Base-by-base conservation (phyloP, 768 basidiomycete genomes). In the Termitomyces eurrhizus region DNA sequence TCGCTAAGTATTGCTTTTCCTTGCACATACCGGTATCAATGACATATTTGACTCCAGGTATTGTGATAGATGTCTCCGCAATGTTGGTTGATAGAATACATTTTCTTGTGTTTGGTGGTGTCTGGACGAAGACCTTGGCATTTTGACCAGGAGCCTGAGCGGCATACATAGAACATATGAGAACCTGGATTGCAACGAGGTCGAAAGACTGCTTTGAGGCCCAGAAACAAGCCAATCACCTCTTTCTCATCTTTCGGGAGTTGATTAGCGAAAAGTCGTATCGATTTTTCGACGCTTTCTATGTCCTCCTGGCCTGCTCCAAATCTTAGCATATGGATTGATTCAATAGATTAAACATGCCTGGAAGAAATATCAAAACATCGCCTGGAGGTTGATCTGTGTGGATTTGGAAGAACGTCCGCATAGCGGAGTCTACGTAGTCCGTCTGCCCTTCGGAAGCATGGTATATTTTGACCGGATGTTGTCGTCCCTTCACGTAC, bases 1-100 rank as follows among this genome's bases (percentile, higher is more conserved):
- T 79, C 12, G 88, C 84, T 24, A 96, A 72, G 70, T 89, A 95
- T 61, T 89, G 82, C 74, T 96, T 97, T 76, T 98, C 95, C 73
- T 98, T 99, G 69, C 90, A 92, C 72, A 95, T 90, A 2, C 97
- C 97, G 0, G 93, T 90, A 74, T 99, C 97, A 42, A 99, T 92
- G 7, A 99, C 95, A 72, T 92, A 98, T 67, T 85, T 89, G 59
- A 99, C 88, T 0, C 95, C 95, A 3, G 95, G 94, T 69, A 99
- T 97, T 14, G 97, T 98, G 70, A 99, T 93, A 13, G 91, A 93
- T 0, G 97, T 98, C 74, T 99, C 97, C 12, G 97, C 97, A 60
- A 99, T 95, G 73, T 98, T 99, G 18, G 97, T 99, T 2, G 97
- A 90, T 42, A 99, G 79, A 63, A 99, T 93, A 74, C 95, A 91